These are phyloP conservation scores for Jatropha podagrica DNA, from an alignment of 441 rosid genomes.

Conservation along the genomic window DNA sequence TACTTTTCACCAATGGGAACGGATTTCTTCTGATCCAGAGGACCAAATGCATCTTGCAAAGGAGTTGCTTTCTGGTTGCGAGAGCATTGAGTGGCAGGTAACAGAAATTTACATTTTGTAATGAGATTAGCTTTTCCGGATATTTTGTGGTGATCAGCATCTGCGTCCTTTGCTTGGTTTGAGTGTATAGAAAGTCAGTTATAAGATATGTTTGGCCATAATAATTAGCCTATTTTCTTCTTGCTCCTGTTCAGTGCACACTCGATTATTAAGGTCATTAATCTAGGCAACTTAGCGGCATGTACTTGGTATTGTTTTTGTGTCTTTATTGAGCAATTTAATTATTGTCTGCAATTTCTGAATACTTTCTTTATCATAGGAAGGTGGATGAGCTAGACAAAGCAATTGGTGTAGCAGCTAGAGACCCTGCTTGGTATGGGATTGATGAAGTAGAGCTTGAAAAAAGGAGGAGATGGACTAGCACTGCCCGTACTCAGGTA, in stretches of 20 bases:
- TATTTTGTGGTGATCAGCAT: not conserved
- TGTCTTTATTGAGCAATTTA: conserved; percentile 16
- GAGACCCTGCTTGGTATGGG: conserved; percentile 91
- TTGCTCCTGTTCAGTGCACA: not conserved
- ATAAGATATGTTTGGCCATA: not conserved
- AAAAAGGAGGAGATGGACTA: conserved; percentile 92
- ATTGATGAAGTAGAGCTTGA: conserved; percentile 83
- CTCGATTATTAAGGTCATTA: not conserved
- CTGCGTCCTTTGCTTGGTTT: not conserved
- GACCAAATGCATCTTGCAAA: conserved; percentile 63
- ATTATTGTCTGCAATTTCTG: conserved; percentile 39
- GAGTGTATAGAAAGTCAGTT: not conserved
- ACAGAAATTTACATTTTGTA: conserved; percentile 2
- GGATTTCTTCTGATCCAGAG: conserved; percentile 52
- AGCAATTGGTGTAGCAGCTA: conserved; percentile 80
- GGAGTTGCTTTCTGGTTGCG: conserved; percentile 74
- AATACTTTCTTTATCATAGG: conserved; percentile 58
- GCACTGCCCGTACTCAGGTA: conserved; percentile 85
- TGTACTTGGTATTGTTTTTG: not conserved
- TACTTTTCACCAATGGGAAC: conserved; percentile 87
- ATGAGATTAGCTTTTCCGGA: not conserved
- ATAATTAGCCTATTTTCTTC: not conserved
- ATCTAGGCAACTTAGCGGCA: not conserved
- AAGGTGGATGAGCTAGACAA: conserved; percentile 98
- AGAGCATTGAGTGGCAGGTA: conserved; percentile 99